A percentile compares a stretch with the other conserved stretches of the same genome.
phyloP scores from a whole-genome alignment of 495 filamentous ascomycete genomes.

The Lichenothelia convexa region DNA sequence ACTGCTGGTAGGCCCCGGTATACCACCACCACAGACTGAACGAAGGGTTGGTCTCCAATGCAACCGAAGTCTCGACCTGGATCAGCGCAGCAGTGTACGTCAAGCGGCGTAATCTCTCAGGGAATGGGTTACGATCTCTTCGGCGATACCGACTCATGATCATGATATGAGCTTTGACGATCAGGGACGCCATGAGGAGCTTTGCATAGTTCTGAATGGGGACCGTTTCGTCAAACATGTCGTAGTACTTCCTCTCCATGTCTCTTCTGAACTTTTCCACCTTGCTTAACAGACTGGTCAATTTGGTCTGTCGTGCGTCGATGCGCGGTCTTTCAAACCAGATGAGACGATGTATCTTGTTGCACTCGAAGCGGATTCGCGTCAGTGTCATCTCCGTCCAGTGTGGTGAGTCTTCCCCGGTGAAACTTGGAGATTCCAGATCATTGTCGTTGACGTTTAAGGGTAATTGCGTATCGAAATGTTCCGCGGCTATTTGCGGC shows the following conservation, averaged over 20 bases:
- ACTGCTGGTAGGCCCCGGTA: conserved; percentile 27
- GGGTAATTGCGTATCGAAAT: conserved; percentile 50
- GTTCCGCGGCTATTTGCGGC: conserved; percentile 46
- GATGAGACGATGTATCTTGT: conserved; percentile 50
- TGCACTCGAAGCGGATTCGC: conserved; percentile 50
- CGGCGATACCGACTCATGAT: conserved; percentile 39
- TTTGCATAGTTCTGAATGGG: conserved; percentile 41
- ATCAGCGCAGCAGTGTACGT: conserved; percentile 32
- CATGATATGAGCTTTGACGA: conserved; percentile 43
- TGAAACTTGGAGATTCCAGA: conserved; percentile 22
- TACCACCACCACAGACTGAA: conserved; percentile 31
- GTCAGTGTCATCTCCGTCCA: conserved; percentile 53
- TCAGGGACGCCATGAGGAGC: conserved; percentile 40
- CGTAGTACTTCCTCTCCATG: conserved; percentile 41
- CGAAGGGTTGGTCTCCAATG: conserved; percentile 34
- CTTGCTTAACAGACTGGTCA: conserved; percentile 36
- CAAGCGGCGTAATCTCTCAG: conserved; percentile 27
- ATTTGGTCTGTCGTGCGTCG: conserved; percentile 38
- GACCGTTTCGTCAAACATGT: conserved; percentile 33
- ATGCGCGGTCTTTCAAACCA: conserved; percentile 43
- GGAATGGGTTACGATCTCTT: conserved; percentile 30
- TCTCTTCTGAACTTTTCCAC: conserved; percentile 40
- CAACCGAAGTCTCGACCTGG: conserved; percentile 40
- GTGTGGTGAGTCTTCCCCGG: conserved; percentile 25
- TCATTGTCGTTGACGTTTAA: conserved; percentile 48